Conservation (phyloP, 306 rosid species). For the Cyamopsis tetragonoloba region DNA sequence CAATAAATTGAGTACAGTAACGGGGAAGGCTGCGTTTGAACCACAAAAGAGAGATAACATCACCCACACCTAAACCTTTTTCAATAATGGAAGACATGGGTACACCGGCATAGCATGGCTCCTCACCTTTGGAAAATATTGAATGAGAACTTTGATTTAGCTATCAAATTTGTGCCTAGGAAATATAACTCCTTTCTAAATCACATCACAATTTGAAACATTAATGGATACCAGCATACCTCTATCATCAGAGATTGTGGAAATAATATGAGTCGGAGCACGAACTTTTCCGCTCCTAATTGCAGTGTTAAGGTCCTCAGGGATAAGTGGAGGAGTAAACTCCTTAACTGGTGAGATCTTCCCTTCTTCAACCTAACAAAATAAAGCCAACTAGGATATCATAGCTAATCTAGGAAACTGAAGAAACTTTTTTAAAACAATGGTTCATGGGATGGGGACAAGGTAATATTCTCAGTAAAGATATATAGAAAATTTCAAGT, state of each 20-base stretch:
- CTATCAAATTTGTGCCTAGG: constrained; percentile 1
- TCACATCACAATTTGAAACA: neutral
- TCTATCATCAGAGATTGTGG: constrained; percentile 94
- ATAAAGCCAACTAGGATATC: constrained; percentile 7
- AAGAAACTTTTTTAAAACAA: neutral
- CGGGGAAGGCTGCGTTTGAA: constrained; percentile 93
- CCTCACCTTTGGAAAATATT: constrained; percentile 61
- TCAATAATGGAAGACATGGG: constrained; percentile 90
- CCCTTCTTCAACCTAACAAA: constrained; percentile 51
- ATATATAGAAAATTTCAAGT: constrained; percentile 11
- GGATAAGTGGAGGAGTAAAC: constrained; percentile 79
- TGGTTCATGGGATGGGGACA: neutral
- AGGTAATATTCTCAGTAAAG: neutral
- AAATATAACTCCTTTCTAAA: neutral
- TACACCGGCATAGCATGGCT: constrained; percentile 88
- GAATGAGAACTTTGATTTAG: constrained; percentile 23
- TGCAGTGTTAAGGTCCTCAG: constrained; percentile 81
- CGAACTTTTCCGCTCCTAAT: constrained; percentile 92
- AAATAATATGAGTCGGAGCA: constrained; percentile 85
- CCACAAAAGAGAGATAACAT: constrained; percentile 85
- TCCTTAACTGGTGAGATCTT: constrained; percentile 66
- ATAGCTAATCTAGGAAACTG: neutral
- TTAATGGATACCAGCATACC: constrained; percentile 38
- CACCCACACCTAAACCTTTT: constrained; percentile 79
- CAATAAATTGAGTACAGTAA: constrained; percentile 78